Conservation (phyloP, 2,329 filamentous ascomycete species). For the Ilyonectria mors-panacis region DNA sequence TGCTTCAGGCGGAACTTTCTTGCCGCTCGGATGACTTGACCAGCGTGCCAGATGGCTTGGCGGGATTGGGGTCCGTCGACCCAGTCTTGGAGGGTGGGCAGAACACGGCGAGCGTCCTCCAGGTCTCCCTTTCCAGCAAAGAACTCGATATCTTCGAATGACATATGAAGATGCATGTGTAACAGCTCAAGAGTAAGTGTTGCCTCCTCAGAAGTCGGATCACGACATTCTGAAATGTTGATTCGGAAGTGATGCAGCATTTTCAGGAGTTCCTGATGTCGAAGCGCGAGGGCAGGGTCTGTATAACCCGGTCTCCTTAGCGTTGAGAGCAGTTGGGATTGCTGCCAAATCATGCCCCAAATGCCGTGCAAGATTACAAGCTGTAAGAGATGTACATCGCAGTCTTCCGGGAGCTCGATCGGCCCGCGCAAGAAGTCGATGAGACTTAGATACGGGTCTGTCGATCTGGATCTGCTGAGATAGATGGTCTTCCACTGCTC, state of each 20-base stretch:
- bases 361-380: constrained; percentile 28
- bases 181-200: constrained; percentile 22
- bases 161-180: constrained; percentile 35
- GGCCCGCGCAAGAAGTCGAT: constrained; percentile 29
- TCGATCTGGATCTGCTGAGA: constrained; percentile 17
- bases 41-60: constrained; percentile 34
- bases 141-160: constrained; percentile 32
- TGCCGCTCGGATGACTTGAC: constrained; percentile 31
- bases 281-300: constrained; percentile 26
- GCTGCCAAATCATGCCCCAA: constrained; percentile 37
- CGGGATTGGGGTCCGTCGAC: constrained; percentile 25
- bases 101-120: constrained; percentile 31
- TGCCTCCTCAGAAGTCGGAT: constrained; percentile 14
- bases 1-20: constrained; percentile 20
- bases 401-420: constrained; percentile 27
- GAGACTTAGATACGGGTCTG: constrained; percentile 9
- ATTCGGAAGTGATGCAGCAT: constrained; percentile 24
- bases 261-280: constrained; percentile 31
- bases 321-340: constrained; percentile 19
- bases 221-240: constrained; percentile 24
- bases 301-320: constrained; percentile 22
- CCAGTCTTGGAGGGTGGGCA: constrained; percentile 29
- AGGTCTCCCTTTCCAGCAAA: constrained; percentile 34
- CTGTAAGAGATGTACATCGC: constrained; percentile 22
- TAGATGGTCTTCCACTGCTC: constrained; percentile 33